Base-by-base conservation (phyloP, 352 stramenopile genomes). In the Phytophthora niederhauseri region DNA sequence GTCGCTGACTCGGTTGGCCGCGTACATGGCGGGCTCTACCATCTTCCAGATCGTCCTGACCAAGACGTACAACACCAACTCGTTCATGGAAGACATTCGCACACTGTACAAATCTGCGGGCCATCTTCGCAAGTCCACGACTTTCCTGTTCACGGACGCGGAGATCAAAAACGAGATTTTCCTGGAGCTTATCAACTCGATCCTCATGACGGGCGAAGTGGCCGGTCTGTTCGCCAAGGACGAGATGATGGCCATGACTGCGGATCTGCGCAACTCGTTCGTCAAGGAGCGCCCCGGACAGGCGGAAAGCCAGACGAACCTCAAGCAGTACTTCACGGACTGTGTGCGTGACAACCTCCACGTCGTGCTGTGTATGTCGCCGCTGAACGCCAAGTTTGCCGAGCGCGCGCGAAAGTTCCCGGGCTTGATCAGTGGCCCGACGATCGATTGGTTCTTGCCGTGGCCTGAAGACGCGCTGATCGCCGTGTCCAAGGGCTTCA, bases 101-200 rank as follows among this genome's bases (percentile, higher is more conserved):
- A 83, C 93, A 34, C 78, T 99, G 68, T 99, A 99, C 86, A 99
- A 99, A 68, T 98, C 91, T 54, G 97, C 98, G 0, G 98, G 98
- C 0, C 96, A 99, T 61, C 93, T 98, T 64, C 85, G 94, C 48
- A 98, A 99, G 71, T 97, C 93, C 28, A 99, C 97, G 43, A 98
- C 96, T 36, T 99, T 99, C 62, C 72, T 99, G 14, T 99, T 99
- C 70, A 99, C 98, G 0, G 97, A 99, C 68, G 97, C 95, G 8
- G 97, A 99, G 71, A 99, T 99, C 75, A 99, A 99, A 84, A 97
- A 99, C 61, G 98, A 99, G 75, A 98, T 98, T 62, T 99, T 99
- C 76, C 79, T 99, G 46, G 98, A 99, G 85, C 84, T 98, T 7
- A 97, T 99, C 80, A 99, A 99, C 80, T 99, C 91, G 22, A 93